phyloP scores from a whole-genome alignment of 2,329 filamentous ascomycete genomes.

The Verticillium isaacii region DNA sequence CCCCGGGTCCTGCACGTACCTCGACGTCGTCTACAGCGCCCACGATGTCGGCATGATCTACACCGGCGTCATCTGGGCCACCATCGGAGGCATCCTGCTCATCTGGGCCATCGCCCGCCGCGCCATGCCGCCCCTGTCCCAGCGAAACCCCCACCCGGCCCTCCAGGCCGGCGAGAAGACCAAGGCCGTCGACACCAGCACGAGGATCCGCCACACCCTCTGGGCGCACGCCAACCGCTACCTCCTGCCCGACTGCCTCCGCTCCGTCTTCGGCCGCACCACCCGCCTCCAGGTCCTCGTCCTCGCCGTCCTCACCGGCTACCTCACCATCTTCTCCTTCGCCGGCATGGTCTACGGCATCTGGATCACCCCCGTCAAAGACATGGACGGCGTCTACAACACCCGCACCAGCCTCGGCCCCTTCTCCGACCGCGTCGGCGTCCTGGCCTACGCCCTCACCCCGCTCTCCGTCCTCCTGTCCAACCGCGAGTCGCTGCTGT shows the following conservation, averaged over 20 bases:
- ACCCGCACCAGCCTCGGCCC: conserved; percentile 62
- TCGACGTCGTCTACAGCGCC: conserved; percentile 44
- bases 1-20: conserved; percentile 41
- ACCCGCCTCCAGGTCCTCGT: conserved; percentile 64
- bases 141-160: conserved; percentile 3
- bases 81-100: conserved; percentile 36
- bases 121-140: conserved; percentile 10
- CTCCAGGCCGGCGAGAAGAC: conserved; percentile 13
- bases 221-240: conserved; percentile 26
- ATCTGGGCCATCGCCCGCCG: conserved; percentile 33
- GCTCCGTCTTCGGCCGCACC: conserved; percentile 59
- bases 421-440: conserved; percentile 64
- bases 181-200: conserved; percentile 7
- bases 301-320: conserved; percentile 51
- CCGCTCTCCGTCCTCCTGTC: conserved; percentile 64
- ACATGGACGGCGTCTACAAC: conserved; percentile 50
- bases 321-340: conserved; percentile 65
- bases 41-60: conserved; percentile 48
- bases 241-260: conserved; percentile 56
- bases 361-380: conserved; percentile 66
- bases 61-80: conserved; percentile 44
- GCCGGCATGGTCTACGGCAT: conserved; percentile 63
- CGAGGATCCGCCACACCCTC: conserved; percentile 29
- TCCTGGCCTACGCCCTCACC: conserved; percentile 69
- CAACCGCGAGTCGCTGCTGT: conserved; percentile 66